Base-by-base conservation (phyloP, 768 basidiomycete genomes). In the Candolleomyces efflorescens region DNA sequence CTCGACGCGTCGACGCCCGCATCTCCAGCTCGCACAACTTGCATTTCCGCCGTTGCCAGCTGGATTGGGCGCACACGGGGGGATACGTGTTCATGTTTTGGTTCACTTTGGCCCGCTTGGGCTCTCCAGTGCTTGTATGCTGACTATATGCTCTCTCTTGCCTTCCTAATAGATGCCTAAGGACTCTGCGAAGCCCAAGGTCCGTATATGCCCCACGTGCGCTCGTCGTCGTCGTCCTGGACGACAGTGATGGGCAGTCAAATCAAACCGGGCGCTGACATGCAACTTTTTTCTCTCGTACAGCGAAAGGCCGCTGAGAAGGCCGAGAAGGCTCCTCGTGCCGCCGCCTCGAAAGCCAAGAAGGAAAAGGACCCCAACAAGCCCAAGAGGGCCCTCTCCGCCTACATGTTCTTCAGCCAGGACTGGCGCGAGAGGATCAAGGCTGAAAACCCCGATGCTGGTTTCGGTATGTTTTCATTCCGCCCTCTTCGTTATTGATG, bases 321-420 rank as follows among this genome's bases (percentile, higher is more conserved):
- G 75, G 78, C 81, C 22, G 87, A 88, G 65, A 85, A 84, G 64
- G 75, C 78, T 18, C 58, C 58, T 44, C 51, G 58, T 39, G 58
- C 58, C 32, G 44, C 58, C 3, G 59, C 60, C 20, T 60, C 77
- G 38, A 73, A 79, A 62, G 32, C 43, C 44, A 85, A 85, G 68
- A 71, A 73, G 59, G 85, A 89, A 75, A 93, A 92, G 75, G 87
- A 93, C 71, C 84, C 83, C 60, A 89, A 89, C 72, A 84, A 87
- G 46, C 94, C 93, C 60, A 97, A 98, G 78, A 86, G 94, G 54
- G 90, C 92, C 0, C 81, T 97, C 47, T 97, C 94, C 27, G 94
- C 96, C 41, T 98, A 97, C 79, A 97, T 98, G 96, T 94, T 94
- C 89, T 98, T 98, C 82, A 87, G 85, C 65, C 91, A 94, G 72